A percentile compares a stretch with the other conserved stretches of the same genome.
phyloP scores from a whole-genome alignment of 305 asterid genomes.

The Rubia balearica region DNA sequence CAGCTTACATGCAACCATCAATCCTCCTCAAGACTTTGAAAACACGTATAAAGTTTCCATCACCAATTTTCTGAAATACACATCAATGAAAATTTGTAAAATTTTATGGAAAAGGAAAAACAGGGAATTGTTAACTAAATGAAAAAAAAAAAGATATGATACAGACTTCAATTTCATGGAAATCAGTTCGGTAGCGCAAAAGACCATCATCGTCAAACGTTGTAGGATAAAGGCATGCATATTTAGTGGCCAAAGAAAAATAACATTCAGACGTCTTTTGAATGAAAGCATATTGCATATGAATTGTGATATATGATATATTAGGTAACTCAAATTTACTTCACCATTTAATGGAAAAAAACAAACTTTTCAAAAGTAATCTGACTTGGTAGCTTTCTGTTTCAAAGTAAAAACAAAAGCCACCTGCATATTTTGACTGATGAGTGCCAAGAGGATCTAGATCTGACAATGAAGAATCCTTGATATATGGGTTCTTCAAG shows the following conservation, averaged over 20 bases:
- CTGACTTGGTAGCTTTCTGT: not conserved
- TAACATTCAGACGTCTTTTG: not conserved
- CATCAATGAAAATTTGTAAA: conserved; percentile 9
- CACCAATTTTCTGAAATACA: conserved; percentile 69
- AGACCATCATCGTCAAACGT: conserved; percentile 64
- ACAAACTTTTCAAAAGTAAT: not conserved
- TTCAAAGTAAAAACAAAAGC: not conserved
- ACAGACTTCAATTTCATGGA: conserved; percentile 84
- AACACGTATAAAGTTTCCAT: conserved; percentile 78
- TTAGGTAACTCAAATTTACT: not conserved
- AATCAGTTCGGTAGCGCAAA: conserved; percentile 85
- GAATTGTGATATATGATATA: not conserved
- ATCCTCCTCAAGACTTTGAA: conserved; percentile 81
- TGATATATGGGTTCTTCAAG: conserved; percentile 64
- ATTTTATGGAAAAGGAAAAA: not conserved
- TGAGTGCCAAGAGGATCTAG: conserved; percentile 64
- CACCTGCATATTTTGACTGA: conserved; percentile 85
- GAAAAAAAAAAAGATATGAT: not conserved
- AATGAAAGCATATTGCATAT: not conserved
- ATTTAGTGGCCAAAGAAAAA: conserved; percentile 12
- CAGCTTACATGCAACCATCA: conserved; percentile 92
- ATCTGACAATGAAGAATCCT: conserved; percentile 40
- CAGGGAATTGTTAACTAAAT: not conserved
- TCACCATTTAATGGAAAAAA: not conserved
- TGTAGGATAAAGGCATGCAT: conserved; percentile 51